phyloP scores from a whole-genome alignment of 2,329 filamentous ascomycete genomes.

The Scedosporium apiospermum region DNA sequence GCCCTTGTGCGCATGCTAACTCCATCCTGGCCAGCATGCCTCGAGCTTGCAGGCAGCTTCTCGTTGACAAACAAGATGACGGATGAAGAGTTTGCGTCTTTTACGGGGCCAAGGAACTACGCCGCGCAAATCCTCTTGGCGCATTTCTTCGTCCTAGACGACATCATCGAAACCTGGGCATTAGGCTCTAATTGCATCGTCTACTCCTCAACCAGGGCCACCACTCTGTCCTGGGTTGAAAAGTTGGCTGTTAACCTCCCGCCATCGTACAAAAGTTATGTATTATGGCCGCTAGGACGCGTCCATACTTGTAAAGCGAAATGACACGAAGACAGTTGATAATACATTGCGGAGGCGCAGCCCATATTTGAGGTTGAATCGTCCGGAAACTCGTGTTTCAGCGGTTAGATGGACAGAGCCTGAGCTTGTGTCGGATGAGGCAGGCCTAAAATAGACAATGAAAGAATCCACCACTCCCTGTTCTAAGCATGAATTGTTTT shows the following conservation, averaged over 20 bases:
- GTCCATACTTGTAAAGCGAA: neutral
- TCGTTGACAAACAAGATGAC: constrained; percentile 10
- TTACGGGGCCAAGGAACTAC: constrained; percentile 6
- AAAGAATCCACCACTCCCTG: no score
- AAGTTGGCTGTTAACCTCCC: neutral
- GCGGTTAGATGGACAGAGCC: no score
- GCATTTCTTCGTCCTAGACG: constrained; percentile 9
- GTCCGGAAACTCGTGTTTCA: no score
- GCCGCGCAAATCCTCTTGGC: constrained; percentile 5
- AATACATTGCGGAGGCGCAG: neutral
- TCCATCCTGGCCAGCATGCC: constrained; percentile 3
- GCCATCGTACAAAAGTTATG: neutral
- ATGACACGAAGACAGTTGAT: neutral
- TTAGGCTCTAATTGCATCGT: neutral
- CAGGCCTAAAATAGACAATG: no score
- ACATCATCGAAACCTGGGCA: constrained; percentile 4
- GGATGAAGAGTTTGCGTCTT: constrained; percentile 7
- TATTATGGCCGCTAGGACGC: neutral
- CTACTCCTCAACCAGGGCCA: neutral
- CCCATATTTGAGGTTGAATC: no score
- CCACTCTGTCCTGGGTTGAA: neutral
- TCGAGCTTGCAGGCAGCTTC: constrained; percentile 7
- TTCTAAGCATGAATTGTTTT: no score
- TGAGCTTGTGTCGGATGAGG: no score
- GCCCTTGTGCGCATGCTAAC: neutral